Conservation (phyloP, 352 stramenopile genomes). For the Globisporangium barbulae region DNA sequence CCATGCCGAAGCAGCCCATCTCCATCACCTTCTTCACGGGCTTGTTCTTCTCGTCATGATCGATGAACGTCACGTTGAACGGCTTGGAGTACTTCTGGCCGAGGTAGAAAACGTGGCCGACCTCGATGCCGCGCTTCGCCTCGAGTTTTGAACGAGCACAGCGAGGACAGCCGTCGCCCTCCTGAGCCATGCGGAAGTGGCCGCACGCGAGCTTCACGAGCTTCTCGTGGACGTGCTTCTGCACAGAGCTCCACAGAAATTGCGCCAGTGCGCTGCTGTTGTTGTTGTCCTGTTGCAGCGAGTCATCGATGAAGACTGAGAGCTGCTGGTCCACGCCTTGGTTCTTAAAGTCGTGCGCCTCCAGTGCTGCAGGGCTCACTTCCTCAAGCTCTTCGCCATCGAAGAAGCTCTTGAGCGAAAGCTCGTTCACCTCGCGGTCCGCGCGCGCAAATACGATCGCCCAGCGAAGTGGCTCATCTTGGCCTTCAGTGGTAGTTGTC, state of each 20-base stretch:
- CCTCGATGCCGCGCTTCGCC: slow-evolving; percentile 83
- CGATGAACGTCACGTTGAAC: slow-evolving; percentile 60
- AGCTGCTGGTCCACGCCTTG: slow-evolving; percentile 17
- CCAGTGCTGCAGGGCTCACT: slow-evolving; percentile 17
- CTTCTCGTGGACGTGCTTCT: background rate
- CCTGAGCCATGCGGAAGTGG: slow-evolving; percentile 62
- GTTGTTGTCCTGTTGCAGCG: slow-evolving; percentile 20
- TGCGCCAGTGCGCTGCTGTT: background rate
- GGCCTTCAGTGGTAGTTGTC: slow-evolving; percentile 12
- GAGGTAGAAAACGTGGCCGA: slow-evolving; percentile 88
- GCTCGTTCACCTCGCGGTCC: slow-evolving; percentile 64
- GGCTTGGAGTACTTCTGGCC: slow-evolving; percentile 88
- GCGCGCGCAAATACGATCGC: slow-evolving; percentile 57
- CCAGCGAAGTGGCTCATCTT: slow-evolving; percentile 18
- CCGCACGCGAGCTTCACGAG: slow-evolving; percentile 28
- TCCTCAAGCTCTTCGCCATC: slow-evolving; percentile 53
- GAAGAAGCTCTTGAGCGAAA: slow-evolving; percentile 71
- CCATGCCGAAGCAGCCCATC: slow-evolving; percentile 90
- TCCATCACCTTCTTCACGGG: slow-evolving; percentile 55
- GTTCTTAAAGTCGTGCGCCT: slow-evolving; percentile 22
- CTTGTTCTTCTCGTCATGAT: slow-evolving; percentile 31
- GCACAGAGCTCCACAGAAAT: background rate
- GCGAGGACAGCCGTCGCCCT: slow-evolving; percentile 61
- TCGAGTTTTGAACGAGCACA: slow-evolving; percentile 50
- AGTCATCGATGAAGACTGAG: slow-evolving; percentile 71